Evolutionary conservation across 768 basidiomycete species (phyloP), one percentile per base, ranked within the genome.

Genomic region (Baorangia bicolor): DNA sequence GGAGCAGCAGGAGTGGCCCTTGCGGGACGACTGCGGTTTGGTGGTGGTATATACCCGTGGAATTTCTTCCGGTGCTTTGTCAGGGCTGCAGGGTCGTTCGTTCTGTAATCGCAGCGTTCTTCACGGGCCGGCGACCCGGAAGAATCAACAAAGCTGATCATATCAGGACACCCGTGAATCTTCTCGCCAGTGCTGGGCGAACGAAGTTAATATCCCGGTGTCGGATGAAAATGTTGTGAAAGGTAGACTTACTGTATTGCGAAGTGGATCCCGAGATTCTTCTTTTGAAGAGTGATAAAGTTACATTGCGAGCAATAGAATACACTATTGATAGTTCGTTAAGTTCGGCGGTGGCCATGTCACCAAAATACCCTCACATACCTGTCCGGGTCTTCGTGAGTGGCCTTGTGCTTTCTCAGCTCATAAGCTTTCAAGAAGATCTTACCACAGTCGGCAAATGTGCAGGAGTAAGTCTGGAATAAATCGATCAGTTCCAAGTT

Each of bases 41-140:
- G 25, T 50, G 21, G 57, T 16, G 60, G 69, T 13, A 62, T 33
- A 38, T 70, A 60, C 2, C 55, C 58, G 16, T 69, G 68, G 23
- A 30, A 16, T 16, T 31, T 51, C 44, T 65, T 70, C 2, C 69
- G 66, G 35, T 69, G 68, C 31, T 63, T 67, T 8, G 64, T 62
- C 40, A 69, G 41, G 13, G 62, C 57, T 0, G 66, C 64, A 1
- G 69, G 69, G 43, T 69, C 69, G 14, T 58, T 57, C 1, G 68
- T 70, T 48, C 39, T 56, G 47, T 60, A 69, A 1, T 40, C 35
- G 38, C 68, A 69, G 2, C 31, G 45, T 34, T 45, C 41, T 30
- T 30, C 53, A 7, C 6, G 8, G 6, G 28, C 8, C 28, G 39
- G 21, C 20, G 37, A 44, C 16, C 18, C 59, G 14, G 23, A 7